Base-by-base conservation (phyloP, 1,139 yeast species). In the Candida dubliniensis region DNA sequence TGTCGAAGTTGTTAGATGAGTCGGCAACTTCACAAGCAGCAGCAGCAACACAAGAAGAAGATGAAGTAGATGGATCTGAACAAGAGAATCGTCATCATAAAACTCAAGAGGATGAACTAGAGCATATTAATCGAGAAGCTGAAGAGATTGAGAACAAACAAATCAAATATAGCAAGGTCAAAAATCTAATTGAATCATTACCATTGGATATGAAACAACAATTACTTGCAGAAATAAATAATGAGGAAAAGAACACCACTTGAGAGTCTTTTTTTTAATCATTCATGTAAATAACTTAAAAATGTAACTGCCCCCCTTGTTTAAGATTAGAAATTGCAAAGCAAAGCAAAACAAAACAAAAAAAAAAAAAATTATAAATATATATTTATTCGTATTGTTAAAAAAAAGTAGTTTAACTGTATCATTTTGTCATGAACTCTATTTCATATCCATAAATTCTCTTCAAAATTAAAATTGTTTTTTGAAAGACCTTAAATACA, bases 1-100 rank as follows among this genome's bases (percentile, higher is more conserved):
- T 74, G 40, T 71, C 77, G 15, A 71, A 67, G 50, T 61, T 74
- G 31, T 58, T 74, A 38, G 78, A 73, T 47, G 76, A 71, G 48
- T 63, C 71, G 6, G 59, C 65, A 32, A 53, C 51, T 35, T 50
- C 56, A 38, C 54, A 57, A 42, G 56, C 56, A 11, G 61, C 57
- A 30, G 58, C 56, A 18, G 55, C 54, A n/a, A 59, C 55, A 35
- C 60, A 58, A 25, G 52, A 53, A 34, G 45, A 56, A 12, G 60
- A 56, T 33, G 45, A 56, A 12, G 60, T 55, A 34, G 60, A 58
- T 24, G 52, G 54, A 36, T 44, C 54, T 32, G 45, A 51, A 9
- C 65, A 61, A 29, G 54, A 55, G 3, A 65, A 63, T 31, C 23
- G 23, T 18, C 23, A 18, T 18, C 23, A 18, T 18, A 18, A 18